These are phyloP conservation scores for Plenodomus lindquistii DNA, from an alignment of 2,329 filamentous ascomycete species.

Conservation along the genomic window DNA sequence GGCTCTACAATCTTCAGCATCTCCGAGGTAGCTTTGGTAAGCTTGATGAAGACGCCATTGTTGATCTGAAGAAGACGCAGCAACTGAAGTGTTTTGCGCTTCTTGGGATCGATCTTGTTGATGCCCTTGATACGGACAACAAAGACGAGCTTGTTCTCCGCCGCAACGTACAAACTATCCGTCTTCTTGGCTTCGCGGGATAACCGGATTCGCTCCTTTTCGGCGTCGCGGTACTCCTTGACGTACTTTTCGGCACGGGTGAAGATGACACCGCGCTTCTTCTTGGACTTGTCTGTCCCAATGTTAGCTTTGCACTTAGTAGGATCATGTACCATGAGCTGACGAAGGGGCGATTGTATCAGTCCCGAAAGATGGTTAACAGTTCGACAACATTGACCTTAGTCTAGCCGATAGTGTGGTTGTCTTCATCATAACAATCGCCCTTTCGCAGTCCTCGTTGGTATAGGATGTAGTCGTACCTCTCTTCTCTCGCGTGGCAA, in stretches of 20 bases:
- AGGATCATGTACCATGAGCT: constrained; percentile 19
- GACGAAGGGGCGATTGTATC: constrained; percentile 55
- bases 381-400: constrained; percentile 94
- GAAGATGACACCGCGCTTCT: constrained; percentile 99
- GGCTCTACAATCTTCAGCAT: constrained; percentile 99
- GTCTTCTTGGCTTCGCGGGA: constrained; percentile 85
- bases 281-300: constrained; percentile 83
- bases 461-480: constrained; percentile 62
- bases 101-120: constrained; percentile 99
- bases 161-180: constrained; percentile 91
- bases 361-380: constrained; percentile 99
- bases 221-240: constrained; percentile 97
- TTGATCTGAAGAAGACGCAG: constrained; percentile 99
- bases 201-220: constrained; percentile 98
- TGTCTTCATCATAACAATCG: constrained; percentile 79
- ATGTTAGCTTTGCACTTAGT: constrained; percentile 38
- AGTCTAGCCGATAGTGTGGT: constrained; percentile 89
- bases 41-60: constrained; percentile 97
- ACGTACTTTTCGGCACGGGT: constrained; percentile 99
- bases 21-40: constrained; percentile 96
- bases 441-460: constrained; percentile 23
- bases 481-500: constrained; percentile 85
- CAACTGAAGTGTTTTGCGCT: constrained; percentile 99
- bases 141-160: constrained; percentile 96
- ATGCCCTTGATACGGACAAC: constrained; percentile 99